A percentile compares a stretch with the other conserved stretches of the same genome.
phyloP scores from a whole-genome alignment of 1,284 basidiomycete species.

The Irpex sp. region DNA sequence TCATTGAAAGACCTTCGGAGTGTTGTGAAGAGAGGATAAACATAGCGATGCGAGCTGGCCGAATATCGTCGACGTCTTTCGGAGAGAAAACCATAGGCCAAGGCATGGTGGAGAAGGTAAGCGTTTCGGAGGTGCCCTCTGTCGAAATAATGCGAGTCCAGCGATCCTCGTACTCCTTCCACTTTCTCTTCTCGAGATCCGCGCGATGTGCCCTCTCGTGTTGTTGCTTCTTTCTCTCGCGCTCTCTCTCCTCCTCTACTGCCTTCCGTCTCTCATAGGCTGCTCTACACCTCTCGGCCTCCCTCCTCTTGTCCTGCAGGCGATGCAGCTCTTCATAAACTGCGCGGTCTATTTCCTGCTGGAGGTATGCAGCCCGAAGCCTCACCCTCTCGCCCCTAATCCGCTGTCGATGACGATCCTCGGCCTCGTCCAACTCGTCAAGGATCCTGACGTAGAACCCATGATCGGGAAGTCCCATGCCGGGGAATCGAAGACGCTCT shows the following conservation, averaged over 20 bases:
- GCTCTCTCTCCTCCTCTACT: conserved; percentile 22
- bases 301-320: conserved; percentile 25
- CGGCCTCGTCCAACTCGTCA: conserved; percentile 47
- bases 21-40: conserved; percentile 63
- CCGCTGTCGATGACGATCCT: conserved; percentile 29
- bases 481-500: conserved; percentile 16
- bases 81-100: conserved; percentile 58
- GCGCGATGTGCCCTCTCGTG: conserved; percentile 32
- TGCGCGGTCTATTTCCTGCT: conserved; percentile 31
- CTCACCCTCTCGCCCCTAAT: conserved; percentile 43
- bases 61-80: conserved; percentile 44
- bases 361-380: conserved; percentile 35
- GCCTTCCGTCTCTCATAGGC: conserved; percentile 32
- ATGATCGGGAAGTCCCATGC: conserved; percentile 19
- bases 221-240: conserved; percentile 32
- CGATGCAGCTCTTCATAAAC: conserved; percentile 30
- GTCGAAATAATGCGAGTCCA: conserved; percentile 48
- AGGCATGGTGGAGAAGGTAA: conserved; percentile 62
- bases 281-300: conserved; percentile 31
- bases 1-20: conserved; percentile 51
- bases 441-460: conserved; percentile 35
- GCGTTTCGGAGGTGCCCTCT: conserved; percentile 38
- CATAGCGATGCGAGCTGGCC: conserved; percentile 40
- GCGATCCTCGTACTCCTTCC: conserved; percentile 56
- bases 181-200: conserved; percentile 48